Evolutionary conservation across 2,329 filamentous ascomycete genomes (phyloP).

Genomic region (Tothia fuscella): DNA sequence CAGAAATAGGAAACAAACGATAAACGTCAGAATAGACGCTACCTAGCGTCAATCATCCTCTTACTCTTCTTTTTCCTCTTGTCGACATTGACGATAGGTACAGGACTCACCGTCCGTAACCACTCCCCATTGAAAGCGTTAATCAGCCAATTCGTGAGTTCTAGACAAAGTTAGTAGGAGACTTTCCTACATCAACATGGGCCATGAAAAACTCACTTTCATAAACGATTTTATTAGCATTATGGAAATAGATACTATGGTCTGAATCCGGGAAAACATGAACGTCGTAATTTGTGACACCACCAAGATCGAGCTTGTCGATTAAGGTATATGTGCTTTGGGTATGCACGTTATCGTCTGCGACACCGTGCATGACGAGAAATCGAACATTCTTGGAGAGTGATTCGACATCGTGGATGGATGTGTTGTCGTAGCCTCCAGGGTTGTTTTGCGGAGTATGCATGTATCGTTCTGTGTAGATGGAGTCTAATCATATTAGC

Average conservation of each 20-base stretch:
- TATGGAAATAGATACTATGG: conserved; percentile 90
- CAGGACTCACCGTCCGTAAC: conserved; percentile 47
- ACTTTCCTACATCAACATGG: neutral
- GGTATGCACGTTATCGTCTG: conserved; percentile 95
- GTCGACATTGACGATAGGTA: conserved; percentile 23
- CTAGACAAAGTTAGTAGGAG: conserved; percentile 30
- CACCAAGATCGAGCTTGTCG: conserved; percentile 70
- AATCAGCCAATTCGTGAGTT: conserved; percentile 79
- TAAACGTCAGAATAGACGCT: too few relatives aligned
- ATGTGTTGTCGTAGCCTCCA: conserved; percentile 62
- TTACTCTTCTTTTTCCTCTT: neutral
- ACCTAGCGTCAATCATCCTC: too few relatives aligned
- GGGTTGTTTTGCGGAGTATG: conserved; percentile 76
- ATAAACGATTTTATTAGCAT: conserved; percentile 82
- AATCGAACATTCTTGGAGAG: conserved; percentile 72
- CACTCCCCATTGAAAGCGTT: conserved; percentile 98
- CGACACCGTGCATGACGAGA: conserved; percentile 89
- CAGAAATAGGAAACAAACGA: too few relatives aligned
- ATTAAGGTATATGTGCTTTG: conserved; percentile 85
- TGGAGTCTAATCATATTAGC: conserved; percentile 45
- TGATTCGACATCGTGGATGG: conserved; percentile 62
- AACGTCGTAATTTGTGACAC: conserved; percentile 87
- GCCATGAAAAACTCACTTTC: conserved; percentile 56
- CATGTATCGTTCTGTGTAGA: conserved; percentile 98
- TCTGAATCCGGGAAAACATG: conserved; percentile 95